Evolutionary conservation across 176 grass and related monocot genomes (phyloP).

Genomic region (Elymus sibiricus): DNA sequence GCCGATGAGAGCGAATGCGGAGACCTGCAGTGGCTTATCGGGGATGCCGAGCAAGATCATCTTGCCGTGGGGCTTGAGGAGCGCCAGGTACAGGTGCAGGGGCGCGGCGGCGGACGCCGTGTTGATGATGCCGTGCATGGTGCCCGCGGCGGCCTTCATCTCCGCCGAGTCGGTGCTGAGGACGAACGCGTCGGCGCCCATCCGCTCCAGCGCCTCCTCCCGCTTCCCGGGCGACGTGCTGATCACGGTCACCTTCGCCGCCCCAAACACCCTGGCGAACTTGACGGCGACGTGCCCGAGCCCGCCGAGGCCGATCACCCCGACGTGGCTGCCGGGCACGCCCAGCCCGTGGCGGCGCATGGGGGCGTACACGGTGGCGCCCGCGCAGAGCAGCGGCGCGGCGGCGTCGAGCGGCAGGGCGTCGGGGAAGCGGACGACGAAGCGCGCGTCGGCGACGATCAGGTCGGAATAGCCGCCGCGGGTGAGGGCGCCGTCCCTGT

Average conservation of each 20-base stretch:
- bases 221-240: slow-evolving; percentile 45
- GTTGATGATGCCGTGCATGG: slow-evolving; percentile 63
- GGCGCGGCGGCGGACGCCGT: slow-evolving; percentile 36
- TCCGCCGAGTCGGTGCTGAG: slow-evolving; percentile 37
- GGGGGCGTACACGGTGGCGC: slow-evolving; percentile 61
- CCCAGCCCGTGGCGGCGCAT: slow-evolving; percentile 48
- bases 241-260: slow-evolving; percentile 61
- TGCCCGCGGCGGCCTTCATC: slow-evolving; percentile 49
- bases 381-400: slow-evolving; percentile 64
- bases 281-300: slow-evolving; percentile 69
- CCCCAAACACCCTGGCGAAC: slow-evolving; percentile 60
- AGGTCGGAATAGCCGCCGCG: slow-evolving; percentile 53
- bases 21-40: slow-evolving; percentile 44
- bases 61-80: slow-evolving; percentile 54
- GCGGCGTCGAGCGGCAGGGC: slow-evolving; percentile 36
- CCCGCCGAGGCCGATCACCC: slow-evolving; percentile 58
- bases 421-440: slow-evolving; percentile 49
- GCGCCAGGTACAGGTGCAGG: slow-evolving; percentile 22
- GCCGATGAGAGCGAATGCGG: slow-evolving; percentile 36
- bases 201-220: slow-evolving; percentile 46
- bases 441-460: slow-evolving; percentile 39
- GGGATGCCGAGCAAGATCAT: slow-evolving; percentile 55
- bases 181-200: slow-evolving; percentile 48
- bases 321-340: slow-evolving; percentile 35
- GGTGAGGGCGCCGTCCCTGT: slow-evolving; percentile 46